Conservation (phyloP, 2,329 filamentous ascomycete genomes). For the Botrytis aclada region DNA sequence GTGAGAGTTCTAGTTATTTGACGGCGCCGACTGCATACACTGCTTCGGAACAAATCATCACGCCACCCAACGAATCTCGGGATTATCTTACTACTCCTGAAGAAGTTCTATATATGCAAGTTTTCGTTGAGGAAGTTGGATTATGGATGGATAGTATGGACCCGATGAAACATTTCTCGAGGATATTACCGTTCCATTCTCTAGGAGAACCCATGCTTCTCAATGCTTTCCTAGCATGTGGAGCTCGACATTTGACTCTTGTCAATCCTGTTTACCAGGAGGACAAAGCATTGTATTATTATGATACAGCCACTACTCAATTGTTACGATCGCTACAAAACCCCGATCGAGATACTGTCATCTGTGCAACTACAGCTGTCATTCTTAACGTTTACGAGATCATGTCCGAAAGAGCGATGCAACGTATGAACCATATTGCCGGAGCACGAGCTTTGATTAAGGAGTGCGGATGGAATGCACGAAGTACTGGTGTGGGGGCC, state of each 20-base stretch:
- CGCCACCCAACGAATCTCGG: constrained; percentile 46
- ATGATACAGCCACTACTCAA: constrained; percentile 78
- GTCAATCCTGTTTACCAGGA: constrained; percentile 68
- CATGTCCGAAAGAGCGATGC: constrained; percentile 76
- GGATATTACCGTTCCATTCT: constrained; percentile 77
- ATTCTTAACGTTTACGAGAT: constrained; percentile 90
- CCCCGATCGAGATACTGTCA: constrained; percentile 75
- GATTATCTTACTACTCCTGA: constrained; percentile 71
- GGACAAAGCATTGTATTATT: constrained; percentile 77
- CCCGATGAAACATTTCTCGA: constrained; percentile 79
- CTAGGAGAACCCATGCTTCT: constrained; percentile 82
- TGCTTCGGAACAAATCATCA: constrained; percentile 35
- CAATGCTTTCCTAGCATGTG: constrained; percentile 85
- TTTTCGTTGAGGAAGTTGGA: constrained; percentile 86
- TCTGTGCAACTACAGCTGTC: constrained; percentile 84
- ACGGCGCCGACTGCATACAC: constrained; percentile 41
- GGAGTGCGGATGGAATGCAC: constrained; percentile 85
- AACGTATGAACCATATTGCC: constrained; percentile 86
- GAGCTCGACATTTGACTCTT: constrained; percentile 74
- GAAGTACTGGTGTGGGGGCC: constrained; percentile 71
- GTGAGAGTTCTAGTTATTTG: constrained; percentile 37
- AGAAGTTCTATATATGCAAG: constrained; percentile 85
- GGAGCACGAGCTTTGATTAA: constrained; percentile 82
- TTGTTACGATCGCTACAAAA: constrained; percentile 76
- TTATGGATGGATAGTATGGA: constrained; percentile 95